Conservation (phyloP, 768 basidiomycete species). For the Russula lepida region DNA sequence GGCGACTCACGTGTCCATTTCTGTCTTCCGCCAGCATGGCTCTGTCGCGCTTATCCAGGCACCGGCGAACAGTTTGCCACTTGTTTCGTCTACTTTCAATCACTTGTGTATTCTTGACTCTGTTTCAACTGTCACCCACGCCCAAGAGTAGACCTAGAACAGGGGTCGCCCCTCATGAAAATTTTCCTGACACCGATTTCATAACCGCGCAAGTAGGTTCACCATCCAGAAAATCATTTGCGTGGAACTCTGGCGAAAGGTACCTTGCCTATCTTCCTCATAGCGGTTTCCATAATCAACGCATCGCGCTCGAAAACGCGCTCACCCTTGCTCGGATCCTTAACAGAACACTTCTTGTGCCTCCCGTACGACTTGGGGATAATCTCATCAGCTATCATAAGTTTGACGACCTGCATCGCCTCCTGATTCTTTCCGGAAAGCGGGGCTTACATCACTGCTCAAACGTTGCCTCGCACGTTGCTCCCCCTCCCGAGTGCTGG, state of each 20-base stretch:
- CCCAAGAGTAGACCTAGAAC: neutral
- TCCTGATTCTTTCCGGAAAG: slow-evolving; percentile 36
- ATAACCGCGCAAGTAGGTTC: neutral
- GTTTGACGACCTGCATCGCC: slow-evolving; percentile 41
- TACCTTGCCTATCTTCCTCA: slow-evolving; percentile 76
- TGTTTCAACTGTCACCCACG: neutral
- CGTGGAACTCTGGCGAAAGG: slow-evolving; percentile 27
- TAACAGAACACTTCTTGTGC: slow-evolving; percentile 71
- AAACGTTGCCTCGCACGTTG: slow-evolving; percentile 27
- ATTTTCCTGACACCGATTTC: neutral
- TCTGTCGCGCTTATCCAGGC: neutral
- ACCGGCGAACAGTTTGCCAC: neutral
- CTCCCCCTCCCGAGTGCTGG: slow-evolving; percentile 45
- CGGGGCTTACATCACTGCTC: slow-evolving; percentile 46
- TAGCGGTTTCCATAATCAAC: slow-evolving; percentile 80
- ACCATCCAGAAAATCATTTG: neutral
- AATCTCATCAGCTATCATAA: slow-evolving; percentile 52
- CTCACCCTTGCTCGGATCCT: slow-evolving; percentile 60
- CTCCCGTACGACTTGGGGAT: slow-evolving; percentile 60
- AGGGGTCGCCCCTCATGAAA: neutral
- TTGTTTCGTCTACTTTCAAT: neutral
- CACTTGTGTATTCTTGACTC: neutral
- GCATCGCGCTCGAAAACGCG: slow-evolving; percentile 81
- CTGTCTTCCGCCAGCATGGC: neutral
- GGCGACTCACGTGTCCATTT: neutral